phyloP scores from a whole-genome alignment of 164 flowering plant species.

The Tetrastigma voinierianum region DNA sequence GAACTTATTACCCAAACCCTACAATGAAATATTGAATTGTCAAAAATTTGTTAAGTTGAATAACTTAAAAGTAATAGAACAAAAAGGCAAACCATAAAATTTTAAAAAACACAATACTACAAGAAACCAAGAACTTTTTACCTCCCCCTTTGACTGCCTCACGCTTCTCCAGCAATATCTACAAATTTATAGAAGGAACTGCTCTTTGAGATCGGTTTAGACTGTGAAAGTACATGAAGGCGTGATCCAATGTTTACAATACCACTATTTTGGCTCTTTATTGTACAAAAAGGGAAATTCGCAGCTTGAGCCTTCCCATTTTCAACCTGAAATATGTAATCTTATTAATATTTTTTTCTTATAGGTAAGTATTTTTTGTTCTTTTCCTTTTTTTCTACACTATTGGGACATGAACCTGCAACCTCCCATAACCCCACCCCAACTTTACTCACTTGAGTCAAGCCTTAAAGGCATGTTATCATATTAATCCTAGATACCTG shows the following conservation, averaged over 20 bases:
- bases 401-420: too few relatives aligned
- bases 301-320: constrained; percentile 99
- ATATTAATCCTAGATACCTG: neutral
- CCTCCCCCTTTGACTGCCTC: constrained; percentile 99
- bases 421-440: too few relatives aligned
- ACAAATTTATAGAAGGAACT: constrained; percentile 90
- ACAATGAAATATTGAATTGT: constrained; percentile 6
- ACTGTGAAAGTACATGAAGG: constrained; percentile 73
- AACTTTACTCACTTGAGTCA: too few relatives aligned
- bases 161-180: constrained; percentile 99
- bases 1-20: constrained; percentile 90
- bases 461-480: too few relatives aligned
- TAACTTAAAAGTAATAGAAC: neutral
- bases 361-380: too few relatives aligned
- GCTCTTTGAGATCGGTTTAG: constrained; percentile 82
- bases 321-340: constrained; percentile 62
- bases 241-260: constrained; percentile 93
- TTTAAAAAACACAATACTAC: neutral
- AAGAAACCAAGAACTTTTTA: constrained; percentile 21
- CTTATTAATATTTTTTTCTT: too few relatives aligned
- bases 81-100: neutral
- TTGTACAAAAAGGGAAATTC: constrained; percentile 96
- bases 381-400: too few relatives aligned
- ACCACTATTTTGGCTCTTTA: constrained; percentile 99
- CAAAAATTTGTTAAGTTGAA: neutral